These are phyloP conservation scores for Quercus parvula DNA, from an alignment of 306 rosid genomes.

Conservation along the genomic window DNA sequence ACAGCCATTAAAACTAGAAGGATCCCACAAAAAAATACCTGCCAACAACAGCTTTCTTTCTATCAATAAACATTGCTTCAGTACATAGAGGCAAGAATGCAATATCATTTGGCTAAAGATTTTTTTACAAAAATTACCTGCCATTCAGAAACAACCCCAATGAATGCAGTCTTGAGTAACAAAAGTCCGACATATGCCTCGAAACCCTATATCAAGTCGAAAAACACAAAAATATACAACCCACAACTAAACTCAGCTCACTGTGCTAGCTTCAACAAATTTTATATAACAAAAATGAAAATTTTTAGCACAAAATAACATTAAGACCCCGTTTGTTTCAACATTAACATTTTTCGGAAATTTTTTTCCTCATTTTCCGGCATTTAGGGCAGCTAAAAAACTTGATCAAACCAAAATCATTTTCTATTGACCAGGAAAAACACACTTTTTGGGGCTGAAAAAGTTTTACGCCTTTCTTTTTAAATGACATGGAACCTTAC, in stretches of 20 bases:
- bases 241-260: conserved; percentile 2
- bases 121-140: conserved; percentile 51
- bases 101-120: background rate
- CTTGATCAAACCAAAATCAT: too few relatives aligned
- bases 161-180: conserved; percentile 71
- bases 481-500: too few relatives aligned
- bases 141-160: conserved; percentile 79
- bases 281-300: background rate
- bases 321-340: background rate
- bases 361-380: too few relatives aligned
- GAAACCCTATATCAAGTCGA: conserved; percentile 56
- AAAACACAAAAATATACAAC: conserved; percentile 15
- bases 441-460: too few relatives aligned
- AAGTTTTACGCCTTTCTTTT: too few relatives aligned
- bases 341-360: too few relatives aligned
- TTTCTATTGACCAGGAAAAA: too few relatives aligned
- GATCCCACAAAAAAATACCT: conserved; percentile 86
- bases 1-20: conserved; percentile 86
- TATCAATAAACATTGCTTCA: background rate
- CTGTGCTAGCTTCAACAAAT: conserved; percentile 10
- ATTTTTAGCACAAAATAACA: background rate
- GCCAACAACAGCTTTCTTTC: conserved; percentile 26
- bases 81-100: background rate
- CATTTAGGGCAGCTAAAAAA: too few relatives aligned
- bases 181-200: conserved; percentile 87